Evolutionary conservation across 148 eudicot species (phyloP).

Genomic region (Chenopodium formosanum): DNA sequence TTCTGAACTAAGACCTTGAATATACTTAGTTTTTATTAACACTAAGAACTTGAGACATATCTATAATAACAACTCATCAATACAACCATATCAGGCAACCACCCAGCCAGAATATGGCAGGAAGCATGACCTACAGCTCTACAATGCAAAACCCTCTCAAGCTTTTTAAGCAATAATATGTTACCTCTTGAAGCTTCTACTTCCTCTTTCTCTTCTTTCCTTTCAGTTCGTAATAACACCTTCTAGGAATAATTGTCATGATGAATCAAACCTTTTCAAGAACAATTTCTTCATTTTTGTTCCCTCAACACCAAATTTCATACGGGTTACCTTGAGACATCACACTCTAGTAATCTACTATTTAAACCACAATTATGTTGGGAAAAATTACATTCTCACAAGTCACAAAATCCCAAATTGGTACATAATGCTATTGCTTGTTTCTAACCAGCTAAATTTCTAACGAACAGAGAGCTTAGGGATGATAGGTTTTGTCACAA

Average conservation of each 20-base stretch:
- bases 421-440: neutral
- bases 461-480: neutral
- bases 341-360: neutral
- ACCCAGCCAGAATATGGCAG: neutral
- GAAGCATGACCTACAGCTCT: neutral
- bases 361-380: neutral
- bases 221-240: neutral
- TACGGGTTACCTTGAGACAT: neutral
- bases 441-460: neutral
- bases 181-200: neutral
- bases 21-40: neutral
- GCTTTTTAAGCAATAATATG: neutral
- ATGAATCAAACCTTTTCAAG: neutral
- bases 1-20: neutral
- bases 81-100: neutral
- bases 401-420: neutral
- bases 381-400: neutral
- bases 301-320: neutral
- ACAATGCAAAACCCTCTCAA: neutral
- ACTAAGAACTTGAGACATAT: neutral
- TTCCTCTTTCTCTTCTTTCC: neutral
- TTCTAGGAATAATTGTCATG: neutral
- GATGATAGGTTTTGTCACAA: neutral
- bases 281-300: neutral
- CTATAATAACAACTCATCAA: neutral